Percentiles rank a stretch among this genome's conserved stretches.
Conservation (phyloP, 192 early-diverging fungal species). For the Coemansia sp. region DNA sequence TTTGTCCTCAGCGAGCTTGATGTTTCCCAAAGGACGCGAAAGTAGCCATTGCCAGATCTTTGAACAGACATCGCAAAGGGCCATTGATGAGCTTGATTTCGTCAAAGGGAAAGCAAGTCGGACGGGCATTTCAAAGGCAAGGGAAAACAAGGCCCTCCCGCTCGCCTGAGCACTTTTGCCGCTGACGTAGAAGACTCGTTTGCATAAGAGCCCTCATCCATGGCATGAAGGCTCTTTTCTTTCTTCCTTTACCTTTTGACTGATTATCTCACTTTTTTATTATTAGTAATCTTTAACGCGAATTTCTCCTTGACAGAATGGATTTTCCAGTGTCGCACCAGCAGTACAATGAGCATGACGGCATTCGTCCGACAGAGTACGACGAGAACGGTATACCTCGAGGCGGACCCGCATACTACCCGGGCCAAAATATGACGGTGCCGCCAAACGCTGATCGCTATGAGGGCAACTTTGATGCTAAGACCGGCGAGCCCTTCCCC, state of each 20-base stretch:
- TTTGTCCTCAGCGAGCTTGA: neutral
- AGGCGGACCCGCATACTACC: slow-evolving; percentile 51
- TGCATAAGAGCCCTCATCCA: neutral
- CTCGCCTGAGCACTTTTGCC: neutral
- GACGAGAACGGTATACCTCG: slow-evolving; percentile 47
- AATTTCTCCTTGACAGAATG: slow-evolving; percentile 17
- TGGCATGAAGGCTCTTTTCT: neutral
- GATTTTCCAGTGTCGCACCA: slow-evolving; percentile 46
- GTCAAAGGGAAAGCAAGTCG: neutral
- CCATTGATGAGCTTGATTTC: neutral
- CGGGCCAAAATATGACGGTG: slow-evolving; percentile 12
- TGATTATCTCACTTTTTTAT: slow-evolving; percentile 10
- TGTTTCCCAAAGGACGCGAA: neutral
- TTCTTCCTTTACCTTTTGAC: slow-evolving; percentile 8
- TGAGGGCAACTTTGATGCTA: slow-evolving; percentile 55
- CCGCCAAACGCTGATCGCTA: slow-evolving; percentile 35
- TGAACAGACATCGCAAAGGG: neutral
- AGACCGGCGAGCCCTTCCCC: slow-evolving; percentile 45
- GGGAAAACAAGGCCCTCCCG: neutral
- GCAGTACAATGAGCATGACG: slow-evolving; percentile 32
- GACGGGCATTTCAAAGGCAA: neutral
- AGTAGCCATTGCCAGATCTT: neutral
- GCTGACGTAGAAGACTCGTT: neutral
- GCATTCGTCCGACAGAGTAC: slow-evolving; percentile 26
- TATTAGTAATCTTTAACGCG: neutral